These are phyloP conservation scores for Pelargonium citronellum DNA, from an alignment of 441 rosid species.

Conservation along the genomic window DNA sequence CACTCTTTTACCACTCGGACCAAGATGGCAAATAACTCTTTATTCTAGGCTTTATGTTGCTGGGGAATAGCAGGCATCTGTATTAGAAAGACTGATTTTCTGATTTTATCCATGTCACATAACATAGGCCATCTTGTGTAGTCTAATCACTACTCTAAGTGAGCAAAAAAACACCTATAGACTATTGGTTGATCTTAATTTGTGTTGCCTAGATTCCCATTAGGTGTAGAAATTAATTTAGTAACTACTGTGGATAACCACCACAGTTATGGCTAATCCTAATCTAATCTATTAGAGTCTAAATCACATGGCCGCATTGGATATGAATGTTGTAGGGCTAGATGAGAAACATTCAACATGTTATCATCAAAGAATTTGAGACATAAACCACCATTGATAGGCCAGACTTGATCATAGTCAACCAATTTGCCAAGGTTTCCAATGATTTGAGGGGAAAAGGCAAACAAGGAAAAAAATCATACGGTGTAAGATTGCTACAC, in stretches of 20 bases:
- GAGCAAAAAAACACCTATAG: background rate
- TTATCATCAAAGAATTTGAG: slow-evolving; percentile 1
- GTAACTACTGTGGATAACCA: background rate
- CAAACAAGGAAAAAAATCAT: background rate
- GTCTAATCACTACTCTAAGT: background rate
- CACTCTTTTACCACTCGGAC: background rate
- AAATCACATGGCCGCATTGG: slow-evolving; percentile 3
- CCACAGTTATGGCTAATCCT: background rate
- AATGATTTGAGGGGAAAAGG: background rate
- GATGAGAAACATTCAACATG: slow-evolving; percentile 10
- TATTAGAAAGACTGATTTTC: background rate
- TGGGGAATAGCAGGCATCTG: background rate
- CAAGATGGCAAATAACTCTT: background rate
- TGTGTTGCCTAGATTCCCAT: background rate
- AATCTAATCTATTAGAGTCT: background rate
- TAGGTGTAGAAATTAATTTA: background rate
- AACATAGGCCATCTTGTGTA: background rate
- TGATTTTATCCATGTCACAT: background rate
- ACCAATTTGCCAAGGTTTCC: slow-evolving; percentile 8
- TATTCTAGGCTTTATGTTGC: background rate
- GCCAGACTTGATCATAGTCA: background rate
- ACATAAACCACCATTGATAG: slow-evolving; percentile 4
- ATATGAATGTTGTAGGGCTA: background rate
- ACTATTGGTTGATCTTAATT: background rate
- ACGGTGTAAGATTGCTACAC: slow-evolving; percentile 1